Conservation (phyloP, 495 filamentous ascomycete genomes). For the Ramalina intermedia region DNA sequence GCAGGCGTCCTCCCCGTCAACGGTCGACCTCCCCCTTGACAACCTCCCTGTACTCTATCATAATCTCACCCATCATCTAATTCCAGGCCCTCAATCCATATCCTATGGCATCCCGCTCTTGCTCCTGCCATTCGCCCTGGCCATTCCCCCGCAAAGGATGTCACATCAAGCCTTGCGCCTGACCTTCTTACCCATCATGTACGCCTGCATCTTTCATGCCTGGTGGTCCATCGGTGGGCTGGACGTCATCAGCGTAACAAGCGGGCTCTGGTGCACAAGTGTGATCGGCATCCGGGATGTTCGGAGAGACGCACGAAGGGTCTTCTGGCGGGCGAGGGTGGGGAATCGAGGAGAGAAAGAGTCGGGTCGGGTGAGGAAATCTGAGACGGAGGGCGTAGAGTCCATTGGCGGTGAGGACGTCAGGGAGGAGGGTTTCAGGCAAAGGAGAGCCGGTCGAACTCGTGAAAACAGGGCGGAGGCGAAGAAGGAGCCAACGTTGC, state of each 20-base stretch:
- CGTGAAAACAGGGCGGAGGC: too few species aligned
- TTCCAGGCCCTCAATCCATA: constrained; percentile 9
- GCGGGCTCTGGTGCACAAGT: constrained; percentile 8
- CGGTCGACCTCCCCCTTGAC: too few species aligned
- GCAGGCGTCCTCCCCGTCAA: too few species aligned
- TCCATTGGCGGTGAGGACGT: too few species aligned
- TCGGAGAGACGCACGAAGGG: not conserved
- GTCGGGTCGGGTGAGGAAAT: not conserved
- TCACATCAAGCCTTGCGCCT: constrained; percentile 2
- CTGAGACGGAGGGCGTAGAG: not conserved
- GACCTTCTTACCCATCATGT: constrained; percentile 11
- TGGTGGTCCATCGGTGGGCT: constrained; percentile 1
- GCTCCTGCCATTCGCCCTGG: constrained; percentile 7
- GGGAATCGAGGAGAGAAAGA: not conserved
- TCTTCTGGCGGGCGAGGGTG: not conserved
- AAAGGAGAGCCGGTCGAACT: too few species aligned
- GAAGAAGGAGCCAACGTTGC: not conserved
- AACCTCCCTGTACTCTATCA: constrained; percentile 3
- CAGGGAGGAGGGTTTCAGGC: too few species aligned
- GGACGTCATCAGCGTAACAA: constrained; percentile 13
- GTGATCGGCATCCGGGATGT: constrained; percentile 7
- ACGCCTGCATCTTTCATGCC: constrained; percentile 6
- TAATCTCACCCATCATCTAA: constrained; percentile 7
- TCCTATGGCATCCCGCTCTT: constrained; percentile 12
- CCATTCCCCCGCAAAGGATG: constrained; percentile 7